Evolutionary conservation across 495 filamentous ascomycete genomes (phyloP), one percentile per base, ranked within the genome.

Genomic region (Lepidopterella palustris): DNA sequence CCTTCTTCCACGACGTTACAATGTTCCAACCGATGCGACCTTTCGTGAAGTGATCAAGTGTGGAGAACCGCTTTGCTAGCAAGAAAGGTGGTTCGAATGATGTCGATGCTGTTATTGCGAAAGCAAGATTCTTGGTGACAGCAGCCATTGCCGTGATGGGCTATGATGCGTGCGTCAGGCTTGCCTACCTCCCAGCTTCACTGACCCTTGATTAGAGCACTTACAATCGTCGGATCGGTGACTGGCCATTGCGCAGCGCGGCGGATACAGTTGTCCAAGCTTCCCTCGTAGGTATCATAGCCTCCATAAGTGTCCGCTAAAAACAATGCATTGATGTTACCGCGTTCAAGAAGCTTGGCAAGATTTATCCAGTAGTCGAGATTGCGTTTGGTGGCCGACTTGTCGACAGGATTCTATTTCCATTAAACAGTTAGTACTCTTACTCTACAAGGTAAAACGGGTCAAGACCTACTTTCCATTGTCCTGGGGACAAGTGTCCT

Each of bases 301-400:
- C 78, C 81, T 8, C 81, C 82, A 56, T 81, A 83, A 0, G 79
- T 82, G 63, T 86, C 83, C 2, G 83, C 83, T 42, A 85, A 70
- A 68, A 85, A 86, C 39, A 86, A 58, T 10, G 78, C 79, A 53
- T 83, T 81, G 69, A 85, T 80, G 23, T 78, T 78, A 6, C 80
- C 83, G 15, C 75, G 71, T 49, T 85, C 83, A 3, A 84, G 73
- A 0, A 84, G 65, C 63, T 84, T 80, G 26, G 83, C 83, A 0
- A 85, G 71, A 11, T 84, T 76, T 21, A 82, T 75, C 79, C 81
- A 86, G 63, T 84, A 84, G 1, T 79, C 73, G 15, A 84, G 74
- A 3, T 63, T 79, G 23, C 79, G 75, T 59, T 84, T 84, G 4
- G 76, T 81, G 4, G 77, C 78, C 0, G 80, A 82, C 56, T 77